These are phyloP conservation scores for Aspergillus sp. DNA, from an alignment of 2,329 filamentous ascomycete species.

Conservation along the genomic window DNA sequence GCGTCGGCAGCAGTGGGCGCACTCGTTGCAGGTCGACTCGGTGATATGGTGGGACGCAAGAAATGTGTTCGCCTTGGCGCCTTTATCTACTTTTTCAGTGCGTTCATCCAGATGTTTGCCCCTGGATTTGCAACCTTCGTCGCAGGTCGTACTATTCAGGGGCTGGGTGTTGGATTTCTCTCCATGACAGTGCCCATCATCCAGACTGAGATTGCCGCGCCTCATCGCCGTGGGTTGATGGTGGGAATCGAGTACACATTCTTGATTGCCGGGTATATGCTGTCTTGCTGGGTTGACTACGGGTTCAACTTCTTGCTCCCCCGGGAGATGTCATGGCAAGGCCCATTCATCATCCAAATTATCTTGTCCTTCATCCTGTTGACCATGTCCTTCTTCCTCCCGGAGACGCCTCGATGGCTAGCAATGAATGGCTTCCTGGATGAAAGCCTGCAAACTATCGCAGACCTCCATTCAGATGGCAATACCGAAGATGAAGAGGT, in stretches of 20 bases:
- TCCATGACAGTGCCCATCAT: too few species aligned
- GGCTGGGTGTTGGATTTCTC: too few species aligned
- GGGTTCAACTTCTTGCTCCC: constrained; percentile 11
- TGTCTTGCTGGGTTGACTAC: too few species aligned
- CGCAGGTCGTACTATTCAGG: too few species aligned
- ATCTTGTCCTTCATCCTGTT: constrained; percentile 31
- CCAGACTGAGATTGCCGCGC: too few species aligned
- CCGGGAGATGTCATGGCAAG: constrained; percentile 29
- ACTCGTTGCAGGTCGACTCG: constrained; percentile 33
- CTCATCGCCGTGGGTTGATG: too few species aligned
- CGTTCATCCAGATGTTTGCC: constrained; percentile 38
- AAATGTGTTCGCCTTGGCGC: constrained; percentile 35
- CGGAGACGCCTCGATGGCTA: constrained; percentile 42
- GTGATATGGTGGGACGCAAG: constrained; percentile 37
- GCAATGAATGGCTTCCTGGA: constrained; percentile 40
- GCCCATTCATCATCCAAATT: constrained; percentile 32
- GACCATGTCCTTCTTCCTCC: constrained; percentile 36
- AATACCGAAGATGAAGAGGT: constrained; percentile 34
- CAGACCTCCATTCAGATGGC: constrained; percentile 38
- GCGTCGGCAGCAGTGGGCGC: constrained; percentile 34
- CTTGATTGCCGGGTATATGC: too few species aligned
- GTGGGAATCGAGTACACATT: too few species aligned
- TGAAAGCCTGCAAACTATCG: constrained; percentile 40
- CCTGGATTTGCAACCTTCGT: constrained; percentile 13
- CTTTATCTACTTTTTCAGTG: constrained; percentile 37